Percentiles rank a stretch among this genome's conserved stretches.
Evolutionary conservation across 306 rosid species (phyloP).

Genomic region (Hylodesmum podocarpum): DNA sequence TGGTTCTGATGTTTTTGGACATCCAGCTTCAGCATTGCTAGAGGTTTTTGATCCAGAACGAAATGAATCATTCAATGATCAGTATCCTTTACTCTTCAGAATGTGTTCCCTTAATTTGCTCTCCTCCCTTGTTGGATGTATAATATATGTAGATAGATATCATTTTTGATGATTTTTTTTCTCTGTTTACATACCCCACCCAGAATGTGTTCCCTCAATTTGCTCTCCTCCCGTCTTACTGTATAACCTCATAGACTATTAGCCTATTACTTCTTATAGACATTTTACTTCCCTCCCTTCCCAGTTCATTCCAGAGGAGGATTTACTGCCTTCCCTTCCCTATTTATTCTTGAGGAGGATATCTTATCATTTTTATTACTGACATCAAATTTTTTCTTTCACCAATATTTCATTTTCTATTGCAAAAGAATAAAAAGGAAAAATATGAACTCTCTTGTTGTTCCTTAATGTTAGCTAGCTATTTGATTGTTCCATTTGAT

Average conservation of each 20-base stretch:
- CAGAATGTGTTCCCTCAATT: background rate
- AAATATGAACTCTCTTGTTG: conserved; percentile 3
- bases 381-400: background rate
- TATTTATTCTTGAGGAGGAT: background rate
- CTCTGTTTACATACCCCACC: background rate
- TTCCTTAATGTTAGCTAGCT: conserved; percentile 79
- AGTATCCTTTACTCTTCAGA: conserved; percentile 72
- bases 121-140: background rate
- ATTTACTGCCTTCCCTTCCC: no score
- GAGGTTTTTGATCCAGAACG: conserved; percentile 99
- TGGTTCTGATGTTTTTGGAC: conserved; percentile 96
- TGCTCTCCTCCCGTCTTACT: background rate
- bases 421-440: background rate
- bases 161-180: background rate
- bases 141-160: background rate
- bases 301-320: no score
- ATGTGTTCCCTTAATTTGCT: conserved; percentile 3
- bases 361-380: background rate
- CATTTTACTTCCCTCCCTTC: no score
- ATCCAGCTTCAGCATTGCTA: conserved; percentile 95
- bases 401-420: background rate
- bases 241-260: background rate
- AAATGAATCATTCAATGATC: conserved; percentile 90
- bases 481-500: conserved; percentile 96
- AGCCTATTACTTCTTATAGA: no score